Conservation (phyloP, 1,284 basidiomycete genomes). For the Bjerkandera adusta region DNA sequence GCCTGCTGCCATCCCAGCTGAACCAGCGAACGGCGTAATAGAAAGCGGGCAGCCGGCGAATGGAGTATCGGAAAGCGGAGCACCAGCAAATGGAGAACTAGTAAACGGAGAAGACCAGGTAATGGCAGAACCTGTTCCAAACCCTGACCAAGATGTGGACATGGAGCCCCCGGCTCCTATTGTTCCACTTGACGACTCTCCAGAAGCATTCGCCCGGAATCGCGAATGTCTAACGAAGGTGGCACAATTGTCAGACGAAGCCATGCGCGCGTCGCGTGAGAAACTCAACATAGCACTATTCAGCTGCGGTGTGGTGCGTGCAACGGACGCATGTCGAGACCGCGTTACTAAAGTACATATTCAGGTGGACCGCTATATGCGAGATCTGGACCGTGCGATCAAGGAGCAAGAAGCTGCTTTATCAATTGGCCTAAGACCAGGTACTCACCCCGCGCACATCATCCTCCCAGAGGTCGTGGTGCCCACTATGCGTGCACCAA, state of each 20-base stretch:
- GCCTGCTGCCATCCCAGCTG: neutral
- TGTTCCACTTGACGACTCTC: no score
- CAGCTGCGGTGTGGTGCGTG: constrained; percentile 43
- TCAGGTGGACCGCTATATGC: constrained; percentile 67
- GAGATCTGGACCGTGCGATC: constrained; percentile 72
- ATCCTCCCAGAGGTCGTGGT: constrained; percentile 58
- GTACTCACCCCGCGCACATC: constrained; percentile 51
- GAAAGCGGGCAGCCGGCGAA: neutral
- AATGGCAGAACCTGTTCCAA: neutral
- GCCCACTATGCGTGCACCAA: constrained; percentile 47
- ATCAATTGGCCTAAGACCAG: constrained; percentile 49
- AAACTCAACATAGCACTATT: constrained; percentile 72
- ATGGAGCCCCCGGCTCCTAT: neutral
- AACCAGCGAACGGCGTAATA: neutral
- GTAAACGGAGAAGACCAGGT: neutral
- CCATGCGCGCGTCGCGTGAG: constrained; percentile 63
- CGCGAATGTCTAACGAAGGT: constrained; percentile 55
- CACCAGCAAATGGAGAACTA: neutral
- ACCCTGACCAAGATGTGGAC: no score
- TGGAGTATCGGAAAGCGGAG: neutral
- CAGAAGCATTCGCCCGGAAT: constrained; percentile 28
- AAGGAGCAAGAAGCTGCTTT: constrained; percentile 67
- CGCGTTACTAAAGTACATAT: constrained; percentile 16
- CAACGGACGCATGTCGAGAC: neutral
- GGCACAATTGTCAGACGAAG: constrained; percentile 57